Evolutionary conservation across 768 basidiomycete genomes (phyloP).

Genomic region (Cystobasidium tubakii): DNA sequence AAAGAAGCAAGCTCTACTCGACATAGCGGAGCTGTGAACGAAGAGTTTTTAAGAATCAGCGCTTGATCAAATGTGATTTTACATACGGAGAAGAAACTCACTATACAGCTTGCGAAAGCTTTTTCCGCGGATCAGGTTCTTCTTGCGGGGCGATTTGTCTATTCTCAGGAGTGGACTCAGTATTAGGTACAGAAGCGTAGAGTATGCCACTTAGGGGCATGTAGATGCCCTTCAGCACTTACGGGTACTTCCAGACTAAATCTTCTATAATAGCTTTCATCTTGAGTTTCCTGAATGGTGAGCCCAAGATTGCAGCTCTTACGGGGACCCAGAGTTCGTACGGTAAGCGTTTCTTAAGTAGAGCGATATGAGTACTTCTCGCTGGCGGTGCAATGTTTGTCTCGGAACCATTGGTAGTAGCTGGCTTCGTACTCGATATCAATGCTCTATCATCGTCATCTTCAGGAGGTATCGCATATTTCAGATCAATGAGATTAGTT

Average conservation of each 20-base stretch:
- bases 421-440: background rate
- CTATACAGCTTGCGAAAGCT: background rate
- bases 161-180: background rate
- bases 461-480: background rate
- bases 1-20: background rate
- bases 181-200: too few relatives aligned
- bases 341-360: background rate
- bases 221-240: background rate
- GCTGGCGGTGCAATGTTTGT: background rate
- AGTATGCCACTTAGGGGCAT: background rate
- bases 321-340: background rate
- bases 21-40: background rate
- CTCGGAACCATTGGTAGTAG: background rate
- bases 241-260: conserved; percentile 3
- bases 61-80: background rate
- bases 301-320: conserved; percentile 25
- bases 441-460: background rate
- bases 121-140: background rate
- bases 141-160: background rate
- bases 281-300: background rate
- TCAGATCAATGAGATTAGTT: background rate
- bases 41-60: background rate
- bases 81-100: background rate
- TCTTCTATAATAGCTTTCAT: background rate
- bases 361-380: background rate